Evolutionary conservation across 2,329 filamentous ascomycete species (phyloP), one percentile per base, ranked within the genome.

Genomic region (Botryosphaeria agaves): DNA sequence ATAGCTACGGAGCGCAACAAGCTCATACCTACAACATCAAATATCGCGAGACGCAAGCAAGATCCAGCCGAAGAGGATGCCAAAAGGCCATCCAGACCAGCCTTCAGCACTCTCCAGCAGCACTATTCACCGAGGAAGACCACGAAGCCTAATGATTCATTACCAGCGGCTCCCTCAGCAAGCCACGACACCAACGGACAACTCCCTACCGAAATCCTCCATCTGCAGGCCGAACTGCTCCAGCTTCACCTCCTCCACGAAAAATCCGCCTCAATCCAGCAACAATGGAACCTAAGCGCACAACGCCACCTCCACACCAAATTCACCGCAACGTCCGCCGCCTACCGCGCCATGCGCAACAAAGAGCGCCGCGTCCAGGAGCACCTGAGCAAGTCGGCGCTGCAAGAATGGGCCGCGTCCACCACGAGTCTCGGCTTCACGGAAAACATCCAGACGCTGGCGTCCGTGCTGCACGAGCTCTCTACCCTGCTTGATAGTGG

Each of bases 81-180:
- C 55, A 16, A 35, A 39, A 14, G 17, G n/a, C 38, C 41, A 5
- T 34, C 41, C 3, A 62, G 64, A 6, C 69, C 71, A 0, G 55
- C 62, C 28, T 77, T 77, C 49, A 67, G 60, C 28, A 75, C 66
- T 1, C 62, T 69, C 23, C 72, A 78, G 40, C 72, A 78, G 40
- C 71, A 77, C 51, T 77, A 69, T 53, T 74, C 69, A 17, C 74
- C 75, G 0, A 66, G 67, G 26, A 76, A 76, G 43, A 59, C 57
- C 3, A 53, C 61, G 6, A 62, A 66, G 0, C 69, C 73, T 0
- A 79, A 78, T 36, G 69, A 72, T 4, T 56, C 69, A n/a, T 67
- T 23, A 23, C 21, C 21, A 23, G 7, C 67, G 0, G 56, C 69
- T 9, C 57, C 62, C 24, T 64, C 61, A 49, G 3, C 71, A 72